Percentiles rank a stretch among this genome's conserved stretches.
These are phyloP conservation scores for Fraxinus excelsior DNA, from an alignment of 257 asterid genomes.

Conservation along the genomic window DNA sequence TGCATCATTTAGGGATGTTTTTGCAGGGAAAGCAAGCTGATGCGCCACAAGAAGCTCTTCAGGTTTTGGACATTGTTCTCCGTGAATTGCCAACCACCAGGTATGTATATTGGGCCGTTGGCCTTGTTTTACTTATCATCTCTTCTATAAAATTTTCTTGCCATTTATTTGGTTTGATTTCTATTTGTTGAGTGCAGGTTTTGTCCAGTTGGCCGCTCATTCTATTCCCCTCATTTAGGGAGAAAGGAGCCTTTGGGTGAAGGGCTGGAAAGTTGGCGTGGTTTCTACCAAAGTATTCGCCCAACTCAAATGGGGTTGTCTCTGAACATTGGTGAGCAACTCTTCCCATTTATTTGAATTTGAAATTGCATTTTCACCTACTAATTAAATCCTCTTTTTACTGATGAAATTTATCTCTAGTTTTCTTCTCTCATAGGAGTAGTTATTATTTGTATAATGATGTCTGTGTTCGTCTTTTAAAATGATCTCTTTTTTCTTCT, in stretches of 20 bases:
- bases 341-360: neutral
- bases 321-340: conserved; percentile 71
- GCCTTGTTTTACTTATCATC: neutral
- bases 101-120: conserved; percentile 32
- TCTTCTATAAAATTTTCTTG: neutral
- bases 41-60: conserved; percentile 97
- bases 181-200: conserved; percentile 43
- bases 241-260: conserved; percentile 86
- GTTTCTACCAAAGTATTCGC: conserved; percentile 95
- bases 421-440: neutral
- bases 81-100: conserved; percentile 84
- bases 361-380: neutral
- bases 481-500: neutral
- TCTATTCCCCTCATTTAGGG: conserved; percentile 80
- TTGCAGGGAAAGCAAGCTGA: conserved; percentile 87
- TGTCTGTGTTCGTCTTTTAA: neutral
- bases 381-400: neutral
- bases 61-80: conserved; percentile 90
- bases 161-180: neutral
- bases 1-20: conserved; percentile 92
- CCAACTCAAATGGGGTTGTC: conserved; percentile 99
- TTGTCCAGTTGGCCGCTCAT: conserved; percentile 80
- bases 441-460: neutral
- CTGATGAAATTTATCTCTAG: neutral
- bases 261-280: conserved; percentile 98